Conservation (phyloP, 2,329 filamentous ascomycete genomes). For the Setomelanomma holmii region DNA sequence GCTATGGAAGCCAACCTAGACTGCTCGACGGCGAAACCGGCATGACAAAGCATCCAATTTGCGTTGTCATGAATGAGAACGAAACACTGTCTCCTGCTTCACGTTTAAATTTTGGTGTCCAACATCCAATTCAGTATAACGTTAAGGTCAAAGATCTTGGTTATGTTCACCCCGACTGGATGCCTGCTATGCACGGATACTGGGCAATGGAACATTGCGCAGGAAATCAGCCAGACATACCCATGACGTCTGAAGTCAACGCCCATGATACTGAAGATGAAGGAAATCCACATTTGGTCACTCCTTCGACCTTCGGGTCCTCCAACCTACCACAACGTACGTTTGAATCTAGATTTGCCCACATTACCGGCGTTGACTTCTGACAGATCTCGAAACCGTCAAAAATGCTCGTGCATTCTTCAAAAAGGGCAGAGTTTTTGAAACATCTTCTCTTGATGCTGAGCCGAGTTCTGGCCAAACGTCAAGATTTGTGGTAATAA, state of each 20-base stretch:
- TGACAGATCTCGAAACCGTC: constrained; percentile 3
- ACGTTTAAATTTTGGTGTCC: constrained; percentile 37
- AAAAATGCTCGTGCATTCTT: constrained; percentile 12
- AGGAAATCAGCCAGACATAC: background rate
- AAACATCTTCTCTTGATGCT: constrained; percentile 9
- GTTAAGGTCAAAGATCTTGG: constrained; percentile 52
- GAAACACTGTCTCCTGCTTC: constrained; percentile 24
- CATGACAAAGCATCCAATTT: constrained; percentile 46
- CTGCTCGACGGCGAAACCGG: constrained; percentile 33
- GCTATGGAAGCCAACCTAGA: constrained; percentile 10
- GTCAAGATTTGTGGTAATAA: constrained; percentile 9
- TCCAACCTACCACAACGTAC: background rate
- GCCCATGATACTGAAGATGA: no score
- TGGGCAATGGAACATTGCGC: constrained; percentile 15
- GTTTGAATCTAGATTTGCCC: background rate
- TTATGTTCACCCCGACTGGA: constrained; percentile 31
- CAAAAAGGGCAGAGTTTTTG: constrained; percentile 17
- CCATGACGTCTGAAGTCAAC: background rate
- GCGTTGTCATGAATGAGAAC: constrained; percentile 25
- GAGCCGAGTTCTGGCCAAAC: constrained; percentile 4
- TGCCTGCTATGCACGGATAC: constrained; percentile 16
- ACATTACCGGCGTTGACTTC: background rate
- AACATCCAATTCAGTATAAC: constrained; percentile 53
- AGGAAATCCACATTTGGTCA: no score
- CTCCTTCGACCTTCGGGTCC: no score